phyloP scores from a whole-genome alignment of 2,329 filamentous ascomycete species.

The Ilyonectria mors-panacis region DNA sequence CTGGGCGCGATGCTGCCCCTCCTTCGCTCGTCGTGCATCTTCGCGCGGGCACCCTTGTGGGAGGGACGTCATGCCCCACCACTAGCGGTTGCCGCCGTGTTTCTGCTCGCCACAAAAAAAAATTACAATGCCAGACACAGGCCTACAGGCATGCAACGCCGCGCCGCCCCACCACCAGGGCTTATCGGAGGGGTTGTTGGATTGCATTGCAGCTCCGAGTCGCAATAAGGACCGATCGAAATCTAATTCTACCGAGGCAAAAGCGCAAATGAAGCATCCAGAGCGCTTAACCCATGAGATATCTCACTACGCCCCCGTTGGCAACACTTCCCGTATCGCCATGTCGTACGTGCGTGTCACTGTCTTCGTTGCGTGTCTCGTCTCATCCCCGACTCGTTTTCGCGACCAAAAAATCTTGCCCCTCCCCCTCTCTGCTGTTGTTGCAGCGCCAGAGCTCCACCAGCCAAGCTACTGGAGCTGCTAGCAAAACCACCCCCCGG shows the following conservation, averaged over 20 bases:
- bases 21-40: constrained; percentile 35
- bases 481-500: constrained; percentile 37
- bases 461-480: constrained; percentile 32
- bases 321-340: constrained; percentile 3
- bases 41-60: constrained; percentile 42
- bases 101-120: constrained; percentile 32
- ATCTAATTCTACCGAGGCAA: neutral
- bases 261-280: neutral
- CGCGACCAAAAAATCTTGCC: constrained; percentile 24
- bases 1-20: constrained; percentile 41
- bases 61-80: constrained; percentile 53
- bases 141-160: neutral
- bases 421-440: constrained; percentile 31
- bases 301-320: constrained; percentile 6
- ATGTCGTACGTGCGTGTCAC: constrained; percentile 9
- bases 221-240: neutral
- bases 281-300: neutral
- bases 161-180: constrained; percentile 12
- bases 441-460: constrained; percentile 30
- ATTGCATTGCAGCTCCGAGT: neutral
- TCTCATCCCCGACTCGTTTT: constrained; percentile 20
- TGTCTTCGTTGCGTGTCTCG: constrained; percentile 18
- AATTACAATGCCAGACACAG: neutral
- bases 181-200: constrained; percentile 26
- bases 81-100: constrained; percentile 47